phyloP scores from a whole-genome alignment of 768 basidiomycete genomes.

The Tricholomella constricta region DNA sequence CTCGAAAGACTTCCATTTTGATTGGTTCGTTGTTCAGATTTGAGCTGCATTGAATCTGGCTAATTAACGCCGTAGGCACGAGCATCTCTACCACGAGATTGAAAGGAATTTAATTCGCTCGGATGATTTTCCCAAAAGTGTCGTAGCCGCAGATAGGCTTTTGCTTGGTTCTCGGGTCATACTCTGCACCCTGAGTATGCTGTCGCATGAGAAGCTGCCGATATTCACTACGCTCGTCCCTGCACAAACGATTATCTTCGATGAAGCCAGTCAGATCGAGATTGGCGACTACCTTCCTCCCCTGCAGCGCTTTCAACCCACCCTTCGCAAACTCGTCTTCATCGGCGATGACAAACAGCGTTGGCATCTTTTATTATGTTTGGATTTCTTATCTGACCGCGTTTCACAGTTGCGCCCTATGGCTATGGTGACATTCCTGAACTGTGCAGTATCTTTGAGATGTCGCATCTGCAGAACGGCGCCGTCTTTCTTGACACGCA shows the following conservation, averaged over 20 bases:
- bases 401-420: conserved; percentile 61
- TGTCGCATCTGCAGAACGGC: conserved; percentile 43
- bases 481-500: conserved; percentile 60
- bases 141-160: conserved; percentile 23
- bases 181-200: conserved; percentile 69
- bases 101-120: conserved; percentile 50
- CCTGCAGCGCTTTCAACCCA: conserved; percentile 32
- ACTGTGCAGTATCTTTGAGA: conserved; percentile 64
- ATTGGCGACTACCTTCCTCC: conserved; percentile 47
- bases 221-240: conserved; percentile 33
- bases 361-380: conserved; percentile 29
- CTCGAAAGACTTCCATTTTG: conserved; percentile 61
- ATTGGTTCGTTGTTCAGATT: conserved; percentile 49
- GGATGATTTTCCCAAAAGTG: conserved; percentile 26
- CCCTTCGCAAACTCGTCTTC: conserved; percentile 46
- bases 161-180: conserved; percentile 51
- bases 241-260: conserved; percentile 44
- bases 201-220: conserved; percentile 39
- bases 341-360: conserved; percentile 59
- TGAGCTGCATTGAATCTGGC: background rate
- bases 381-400: conserved; percentile 13
- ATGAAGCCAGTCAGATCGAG: conserved; percentile 60
- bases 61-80: conserved; percentile 54
- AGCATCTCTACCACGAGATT: conserved; percentile 62
- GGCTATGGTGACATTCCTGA: conserved; percentile 53